Evolutionary conservation across 2,329 filamentous ascomycete genomes (phyloP).

Genomic region (Penicillium sclerotiorum): DNA sequence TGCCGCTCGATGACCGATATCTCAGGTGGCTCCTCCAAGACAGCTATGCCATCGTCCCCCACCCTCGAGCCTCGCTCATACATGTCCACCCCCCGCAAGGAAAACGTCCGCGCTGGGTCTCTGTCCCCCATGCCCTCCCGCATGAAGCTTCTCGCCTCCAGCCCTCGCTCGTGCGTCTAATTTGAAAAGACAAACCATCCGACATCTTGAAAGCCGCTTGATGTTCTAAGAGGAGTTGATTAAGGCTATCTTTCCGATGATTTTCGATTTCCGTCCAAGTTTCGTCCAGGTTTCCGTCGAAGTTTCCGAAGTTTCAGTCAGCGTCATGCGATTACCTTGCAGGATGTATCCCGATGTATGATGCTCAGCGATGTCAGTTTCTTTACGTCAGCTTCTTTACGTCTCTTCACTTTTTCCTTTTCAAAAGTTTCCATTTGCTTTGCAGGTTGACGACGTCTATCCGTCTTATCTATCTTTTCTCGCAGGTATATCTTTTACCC

Average conservation of each 20-base stretch:
- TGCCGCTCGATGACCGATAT: constrained; percentile 35
- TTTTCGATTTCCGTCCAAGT: too few species aligned
- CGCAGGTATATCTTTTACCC: too few species aligned
- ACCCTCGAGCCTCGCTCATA: constrained; percentile 35
- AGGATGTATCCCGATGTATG: constrained; percentile 24
- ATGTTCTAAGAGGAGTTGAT: too few species aligned
- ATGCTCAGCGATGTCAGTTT: neutral
- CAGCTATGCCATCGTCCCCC: constrained; percentile 34
- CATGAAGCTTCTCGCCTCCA: constrained; percentile 41
- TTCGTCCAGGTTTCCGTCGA: too few species aligned
- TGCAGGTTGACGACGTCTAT: too few species aligned
- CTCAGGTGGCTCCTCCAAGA: constrained; percentile 40
- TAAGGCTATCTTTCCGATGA: too few species aligned
- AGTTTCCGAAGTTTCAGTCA: too few species aligned
- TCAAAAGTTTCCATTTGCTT: neutral
- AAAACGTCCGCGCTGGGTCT: constrained; percentile 40
- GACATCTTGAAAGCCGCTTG: too few species aligned
- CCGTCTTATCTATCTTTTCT: constrained; percentile 1
- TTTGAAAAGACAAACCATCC: neutral
- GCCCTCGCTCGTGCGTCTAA: constrained; percentile 38
- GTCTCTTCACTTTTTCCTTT: constrained; percentile 4
- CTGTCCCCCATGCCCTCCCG: constrained; percentile 42
- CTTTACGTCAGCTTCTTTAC: neutral
- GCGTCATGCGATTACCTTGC: constrained; percentile 17
- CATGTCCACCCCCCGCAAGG: constrained; percentile 46